Base-by-base conservation (phyloP, 2,329 filamentous ascomycete species). In the Ploettnerulaceae sp. region DNA sequence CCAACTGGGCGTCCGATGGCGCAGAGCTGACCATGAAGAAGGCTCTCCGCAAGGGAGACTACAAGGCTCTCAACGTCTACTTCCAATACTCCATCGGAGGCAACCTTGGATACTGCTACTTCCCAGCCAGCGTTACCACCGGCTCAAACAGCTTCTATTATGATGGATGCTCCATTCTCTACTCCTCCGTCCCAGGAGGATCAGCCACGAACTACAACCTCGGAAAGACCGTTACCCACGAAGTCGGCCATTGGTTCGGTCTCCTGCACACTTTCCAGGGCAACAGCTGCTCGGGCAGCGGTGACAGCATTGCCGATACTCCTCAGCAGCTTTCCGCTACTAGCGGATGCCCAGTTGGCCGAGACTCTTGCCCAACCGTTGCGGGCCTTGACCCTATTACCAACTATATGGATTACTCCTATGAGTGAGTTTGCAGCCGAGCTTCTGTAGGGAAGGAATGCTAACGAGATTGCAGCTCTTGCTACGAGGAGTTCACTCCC, bases 191-290 rank as follows among this genome's bases (percentile, higher is more conserved):
- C 14, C 69, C 68, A 4, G 69, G 67, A 5, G 67, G 70, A 35
- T 52, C 55, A 29, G 56, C 56, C 5, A 51, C 58, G 9, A 56
- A 54, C 53, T 59, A 63, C 57, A 66, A 71, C 54, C 58, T 64
- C 7, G 69, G 69, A 43, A 55, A 64, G 48, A 69, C 66, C 32
- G 60, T 57, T 12, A 64, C 64, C 26, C 71, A 73, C 62, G 71
- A 74, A 60, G 61, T 69, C 33, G 71, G 71, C 12, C 71, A 74
- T 63, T 74, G 71, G 71, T 59, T 74, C 42, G 71, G 71, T 40
- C 66, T 75, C 18, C 66, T 64, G 55, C 71, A 75, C 60, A 72
- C 71, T 35, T 74, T 74, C 59, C 57, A 72, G 49, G 70, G 67
- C 33, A 64, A 63, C 35, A 68, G 66, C 47, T 69, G 67, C 49